Evolutionary conservation across 1,139 yeast genomes (phyloP), one percentile per base, ranked within the genome.

Genomic region (Neolecta irregularis): DNA sequence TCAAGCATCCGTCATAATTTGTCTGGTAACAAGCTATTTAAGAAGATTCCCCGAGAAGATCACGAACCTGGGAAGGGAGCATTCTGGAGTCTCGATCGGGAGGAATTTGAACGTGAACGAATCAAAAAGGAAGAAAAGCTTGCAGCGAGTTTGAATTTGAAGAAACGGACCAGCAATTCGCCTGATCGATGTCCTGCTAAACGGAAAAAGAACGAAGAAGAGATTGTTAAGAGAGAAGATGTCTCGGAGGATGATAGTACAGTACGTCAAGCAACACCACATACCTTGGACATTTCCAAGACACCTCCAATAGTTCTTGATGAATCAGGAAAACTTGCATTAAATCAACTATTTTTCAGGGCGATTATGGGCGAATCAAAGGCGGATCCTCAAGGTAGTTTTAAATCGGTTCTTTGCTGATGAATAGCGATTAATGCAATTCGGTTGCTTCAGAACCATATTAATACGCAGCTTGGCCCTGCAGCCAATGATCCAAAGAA

Each of bases 1-100:
- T 75, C 80, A 50, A 71, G 92, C 1, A 92, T 88, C 11, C 68
- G 91, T 33, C 98, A 88, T 57, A 83, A 81, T 48, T 63, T 88
- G 30, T 76, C 85, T 17, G 63, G 81, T 46, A 83, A 83, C 56
- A 81, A 81, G 56, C 73, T 85, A 6, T 88, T 88, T 58, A 68
- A 73, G 40, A 73, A 77, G 47, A 72, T 77, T 6, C 65, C 74
- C 23, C 74, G 80, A 47, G 80, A 76, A 45, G 91, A 35, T 21
- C 32, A 29, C 6, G 43, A 40, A 24, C 43, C 43, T n/a, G 43
- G 88, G 12, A 76, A 74, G 51, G 94, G 93, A 41, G 83, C 93
- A 88, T 60, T 79, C 25, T 88, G 93, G 91, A 83, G 85, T 4
- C 62, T 88, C 34, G 94, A 91, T 54, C 37, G 43, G n/a, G n/a